Evolutionary conservation across 257 asterid species (phyloP), one percentile per base, ranked within the genome.

Genomic region (Gentiana dahurica): DNA sequence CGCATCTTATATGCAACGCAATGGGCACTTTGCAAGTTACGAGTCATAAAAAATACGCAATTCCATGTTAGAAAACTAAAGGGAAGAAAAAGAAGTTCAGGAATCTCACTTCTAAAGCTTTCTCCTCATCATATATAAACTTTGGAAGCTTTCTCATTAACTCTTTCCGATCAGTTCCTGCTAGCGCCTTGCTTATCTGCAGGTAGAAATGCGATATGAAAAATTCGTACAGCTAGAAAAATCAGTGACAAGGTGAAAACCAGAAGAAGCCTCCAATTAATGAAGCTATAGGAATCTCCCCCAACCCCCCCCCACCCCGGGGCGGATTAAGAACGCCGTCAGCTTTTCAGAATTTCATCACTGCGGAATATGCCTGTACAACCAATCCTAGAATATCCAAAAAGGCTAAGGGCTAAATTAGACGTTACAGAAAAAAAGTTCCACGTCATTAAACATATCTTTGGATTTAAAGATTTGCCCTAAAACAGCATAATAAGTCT

Each of bases 91-190:
- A 37, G 4, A 4, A 50, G 24, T 45, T 58, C 10, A 33, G 52
- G 54, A 51, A 47, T 33, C 68, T 68, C 9, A 68, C 81, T 75
- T 75, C 81, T 69, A 75, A 51, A 51, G 77, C 75, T 71, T 75
- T 75, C 69, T 75, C 81, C 63, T 75, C 81, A 11, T 75, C 81
- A 49, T 75, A 75, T 58, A 75, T 65, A 49, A 75, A 75, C 57
- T 75, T 75, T 11, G 81, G 81, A 32, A 75, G 64, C 64, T 75
- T 75, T 51, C 77, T 65, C 81, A 75, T 68, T 36, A 75, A 54
- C 48, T 71, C 81, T 57, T 75, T 75, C 36, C 55, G 64, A 33
- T 75, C 77, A 43, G 75, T 50, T 65, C 66, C 77, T n/a, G 77
- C 68, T 35, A 71, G 48, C 35, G 72, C 75, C 65, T 62, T 75